A percentile compares a stretch with the other conserved stretches of the same genome.
Conservation (phyloP, 768 basidiomycete genomes). For the Sporobolomyces phaffii region DNA sequence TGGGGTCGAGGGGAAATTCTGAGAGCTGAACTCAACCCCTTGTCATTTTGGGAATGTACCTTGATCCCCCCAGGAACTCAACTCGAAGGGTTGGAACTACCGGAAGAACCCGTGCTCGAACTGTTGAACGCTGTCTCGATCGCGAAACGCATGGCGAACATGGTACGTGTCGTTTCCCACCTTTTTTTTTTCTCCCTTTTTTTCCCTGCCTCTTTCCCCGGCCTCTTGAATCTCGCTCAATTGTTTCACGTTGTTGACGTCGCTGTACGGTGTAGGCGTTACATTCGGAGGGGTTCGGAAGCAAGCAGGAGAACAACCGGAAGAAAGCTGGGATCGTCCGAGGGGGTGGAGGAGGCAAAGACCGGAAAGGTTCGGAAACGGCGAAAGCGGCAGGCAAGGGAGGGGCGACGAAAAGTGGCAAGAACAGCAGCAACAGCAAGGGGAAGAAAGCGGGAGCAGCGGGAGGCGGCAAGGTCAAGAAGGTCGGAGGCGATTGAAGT, state of each 20-base stretch:
- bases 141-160: conserved; percentile 84
- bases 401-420: not conserved
- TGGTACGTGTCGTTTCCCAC: conserved; percentile 56
- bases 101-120: conserved; percentile 75
- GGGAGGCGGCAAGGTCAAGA: conserved; percentile 9
- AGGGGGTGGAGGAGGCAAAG: not conserved
- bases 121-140: conserved; percentile 82
- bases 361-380: not conserved
- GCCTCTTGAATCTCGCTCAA: too few species aligned
- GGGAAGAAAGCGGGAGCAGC: not conserved
- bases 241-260: too few species aligned
- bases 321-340: conserved; percentile 33
- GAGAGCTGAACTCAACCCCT: too few species aligned
- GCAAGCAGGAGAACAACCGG: conserved; percentile 72
- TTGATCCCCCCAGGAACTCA: conserved; percentile 68
- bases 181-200: not conserved
- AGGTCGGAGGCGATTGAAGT: conserved; percentile 8
- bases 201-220: too few species aligned
- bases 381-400: conserved; percentile 9
- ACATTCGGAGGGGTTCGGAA: conserved; percentile 81
- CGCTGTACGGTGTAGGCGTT: too few species aligned
- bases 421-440: not conserved
- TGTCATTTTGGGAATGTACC: too few species aligned
- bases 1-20: too few species aligned
- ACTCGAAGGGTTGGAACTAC: conserved; percentile 65